A percentile compares a stretch with the other conserved stretches of the same genome.
phyloP scores from a whole-genome alignment of 1,284 basidiomycete genomes.

The Chalciporus sp. region DNA sequence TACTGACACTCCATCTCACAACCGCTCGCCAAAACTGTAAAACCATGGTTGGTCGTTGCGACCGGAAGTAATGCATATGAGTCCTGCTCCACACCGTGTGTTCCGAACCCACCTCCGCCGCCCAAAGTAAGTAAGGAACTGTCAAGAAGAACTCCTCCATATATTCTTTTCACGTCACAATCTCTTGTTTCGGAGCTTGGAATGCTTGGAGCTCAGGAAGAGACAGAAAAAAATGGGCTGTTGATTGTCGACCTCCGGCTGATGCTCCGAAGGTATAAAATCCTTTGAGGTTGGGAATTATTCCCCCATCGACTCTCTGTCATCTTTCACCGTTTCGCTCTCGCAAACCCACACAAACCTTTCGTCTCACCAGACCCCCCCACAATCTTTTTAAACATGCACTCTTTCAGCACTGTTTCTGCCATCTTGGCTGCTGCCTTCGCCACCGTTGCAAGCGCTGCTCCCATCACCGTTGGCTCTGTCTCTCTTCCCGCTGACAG shows the following conservation, averaged over 20 bases:
- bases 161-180: slow-evolving; percentile 14
- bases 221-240: slow-evolving; percentile 7
- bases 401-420: slow-evolving; percentile 45
- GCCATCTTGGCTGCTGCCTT: slow-evolving; percentile 43
- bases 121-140: slow-evolving; percentile 10
- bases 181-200: neutral
- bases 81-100: slow-evolving; percentile 19
- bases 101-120: neutral
- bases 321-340: neutral
- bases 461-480: slow-evolving; percentile 12
- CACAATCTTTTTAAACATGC: slow-evolving; percentile 50
- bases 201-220: neutral
- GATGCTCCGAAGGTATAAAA: slow-evolving; percentile 23
- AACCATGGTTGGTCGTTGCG: neutral
- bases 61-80: neutral
- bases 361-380: slow-evolving; percentile 26
- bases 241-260: slow-evolving; percentile 1
- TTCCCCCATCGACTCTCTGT: slow-evolving; percentile 18
- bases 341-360: neutral
- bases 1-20: neutral
- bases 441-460: slow-evolving; percentile 24
- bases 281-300: neutral
- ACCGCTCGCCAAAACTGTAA: neutral
- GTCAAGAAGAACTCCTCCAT: neutral
- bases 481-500: too few relatives aligned